Base-by-base conservation (phyloP, 1,284 basidiomycete genomes). In the Afroboletus lepidellus region DNA sequence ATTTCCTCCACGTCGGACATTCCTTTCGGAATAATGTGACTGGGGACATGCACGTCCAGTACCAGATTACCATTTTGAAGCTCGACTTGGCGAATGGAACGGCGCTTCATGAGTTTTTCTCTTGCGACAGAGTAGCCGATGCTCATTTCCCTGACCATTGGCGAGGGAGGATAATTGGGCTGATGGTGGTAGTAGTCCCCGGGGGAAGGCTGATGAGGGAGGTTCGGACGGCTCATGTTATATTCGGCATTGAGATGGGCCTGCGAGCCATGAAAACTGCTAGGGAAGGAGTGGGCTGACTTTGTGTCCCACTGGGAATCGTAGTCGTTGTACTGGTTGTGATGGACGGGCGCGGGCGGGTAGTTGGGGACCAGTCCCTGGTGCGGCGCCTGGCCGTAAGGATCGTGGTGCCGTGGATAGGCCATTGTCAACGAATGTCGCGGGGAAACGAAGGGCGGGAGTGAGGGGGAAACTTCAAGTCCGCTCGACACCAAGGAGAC, bases 11-110 rank as follows among this genome's bases (percentile, higher is more conserved):
- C 75, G 60, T 78, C 78, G 39, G 73, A 75, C 67, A 80, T 80
- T 46, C 77, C 78, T 41, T 79, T 77, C 3, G 90, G 90, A 29
- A 94, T 72, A 61, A 92, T 92, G 57, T 85, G 81, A 39, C 80
- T 80, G 5, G 92, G 90, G 3, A 91, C 90, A 18, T 80, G 83
- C 51, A 91, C 82, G 64, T 93, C 91, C 58, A 93, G 79, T 29
- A 93, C 86, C 42, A 94, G 74, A 69, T 94, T 94, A 32, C 90
- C 91, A 54, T 93, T 78, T 69, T 85, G 78, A 36, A 96, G 81
- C 61, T 87, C 86, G 57, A 94, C 85, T 62, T 92, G 86, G 60
- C 87, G 83, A 49, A 92, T 79, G 34, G 90, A 89, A 50, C 87
- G 77, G 38, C 86, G 81, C 61, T 85, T 87, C 80, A 90, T 81